Evolutionary conservation across 2,329 filamentous ascomycete species (phyloP).

Genomic region (Apiospora arundinis): DNA sequence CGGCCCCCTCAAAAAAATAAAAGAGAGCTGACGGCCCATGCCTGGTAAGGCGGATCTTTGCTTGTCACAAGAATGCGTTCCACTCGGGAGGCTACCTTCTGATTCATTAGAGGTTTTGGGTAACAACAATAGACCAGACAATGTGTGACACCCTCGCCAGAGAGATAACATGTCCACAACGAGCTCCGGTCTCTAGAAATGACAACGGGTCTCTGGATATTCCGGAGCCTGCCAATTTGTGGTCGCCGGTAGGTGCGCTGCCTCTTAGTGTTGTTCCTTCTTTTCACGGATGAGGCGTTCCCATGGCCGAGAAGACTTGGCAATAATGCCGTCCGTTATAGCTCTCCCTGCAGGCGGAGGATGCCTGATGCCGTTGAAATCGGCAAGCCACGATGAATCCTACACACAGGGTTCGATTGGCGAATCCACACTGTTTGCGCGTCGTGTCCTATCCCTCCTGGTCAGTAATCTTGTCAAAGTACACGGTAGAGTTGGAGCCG

Average conservation of each 20-base stretch:
- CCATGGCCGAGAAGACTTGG: not conserved
- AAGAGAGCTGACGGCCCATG: constrained; percentile 1
- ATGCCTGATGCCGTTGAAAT: constrained; percentile 13
- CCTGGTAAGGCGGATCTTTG: constrained; percentile 17
- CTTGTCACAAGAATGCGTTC: not conserved
- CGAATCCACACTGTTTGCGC: constrained; percentile 16
- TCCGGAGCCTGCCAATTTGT: not conserved
- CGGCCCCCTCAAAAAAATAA: not conserved
- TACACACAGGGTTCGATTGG: constrained; percentile 1
- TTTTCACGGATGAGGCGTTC: not conserved
- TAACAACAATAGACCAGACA: not conserved
- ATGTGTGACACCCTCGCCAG: constrained; percentile 6
- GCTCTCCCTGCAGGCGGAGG: constrained; percentile 6
- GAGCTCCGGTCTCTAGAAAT: not conserved
- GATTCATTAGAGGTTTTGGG: constrained; percentile 21
- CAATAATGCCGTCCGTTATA: not conserved
- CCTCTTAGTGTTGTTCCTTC: not conserved
- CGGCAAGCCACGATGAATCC: constrained; percentile 18
- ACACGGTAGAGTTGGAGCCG: not conserved
- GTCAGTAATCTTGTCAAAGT: not conserved
- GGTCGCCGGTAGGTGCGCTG: not conserved
- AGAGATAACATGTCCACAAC: not conserved
- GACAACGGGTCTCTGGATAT: not conserved
- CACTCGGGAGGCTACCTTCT: constrained; percentile 10
- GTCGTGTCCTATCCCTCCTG: not conserved